Evolutionary conservation across 2,329 filamentous ascomycete species (phyloP), one percentile per base, ranked within the genome.

Genomic region (Pseudocercospora fuligena): DNA sequence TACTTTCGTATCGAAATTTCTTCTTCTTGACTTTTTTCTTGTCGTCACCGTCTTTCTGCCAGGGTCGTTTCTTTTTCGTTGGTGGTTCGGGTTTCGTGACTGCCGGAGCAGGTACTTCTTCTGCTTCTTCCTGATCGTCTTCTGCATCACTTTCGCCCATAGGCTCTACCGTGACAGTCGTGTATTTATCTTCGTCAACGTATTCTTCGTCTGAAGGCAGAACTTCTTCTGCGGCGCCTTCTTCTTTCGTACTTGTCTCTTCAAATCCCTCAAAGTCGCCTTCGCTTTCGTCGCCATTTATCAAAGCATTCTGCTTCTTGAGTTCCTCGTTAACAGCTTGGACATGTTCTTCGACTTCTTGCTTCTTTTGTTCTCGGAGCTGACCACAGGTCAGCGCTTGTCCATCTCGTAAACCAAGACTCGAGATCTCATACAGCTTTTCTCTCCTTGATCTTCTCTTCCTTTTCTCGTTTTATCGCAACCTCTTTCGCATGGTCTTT

Each of bases 141-240:
- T 76, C 77, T 33, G 78, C 80, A 21, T 76, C 76, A 2, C 75
- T 78, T 0, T 76, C 66, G 75, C 90, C 90, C 72, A 99, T 93
- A 11, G 92, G 90, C 78, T 97, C 94, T 1, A 99, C 89, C 0
- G 92, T 97, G 27, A 99, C 95, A 0, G 93, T 97, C 0, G 95
- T 98, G 78, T 93, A 97, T 77, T 91, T 92, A 79, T 97, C 94
- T 78, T 98, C 95, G 78, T 99, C 95, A 71, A 97, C 88, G 80
- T 97, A 99, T 79, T 98, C 93, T 72, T 94, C 93, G 78, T 97
- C 92, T 72, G 65, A 67, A 5, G 67, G 66, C 0, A 72, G 64
- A n/a, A 69, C 68, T 43, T 72, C 70, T 25, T 64, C 70, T 27
- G 67, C 62, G 23, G 33, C 51, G 47, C 25, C 68, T 60, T 68